Evolutionary conservation across 495 filamentous ascomycete species (phyloP).

Genomic region (Neurospora intermedia): DNA sequence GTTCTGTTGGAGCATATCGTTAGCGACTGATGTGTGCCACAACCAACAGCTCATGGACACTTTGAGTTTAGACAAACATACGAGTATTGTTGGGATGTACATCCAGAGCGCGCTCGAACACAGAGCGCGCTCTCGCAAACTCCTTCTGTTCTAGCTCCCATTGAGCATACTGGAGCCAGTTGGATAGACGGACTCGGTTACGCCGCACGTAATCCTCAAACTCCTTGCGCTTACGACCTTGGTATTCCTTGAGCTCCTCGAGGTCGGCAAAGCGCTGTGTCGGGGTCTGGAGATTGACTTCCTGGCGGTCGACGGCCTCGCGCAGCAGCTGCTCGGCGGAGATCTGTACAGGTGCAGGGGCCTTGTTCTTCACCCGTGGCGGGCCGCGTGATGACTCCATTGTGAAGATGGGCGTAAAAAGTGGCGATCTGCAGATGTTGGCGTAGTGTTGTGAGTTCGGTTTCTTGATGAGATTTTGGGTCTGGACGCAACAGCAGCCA

Average conservation of each 20-base stretch:
- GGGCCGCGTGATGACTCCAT: slow-evolving; percentile 95
- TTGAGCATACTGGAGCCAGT: slow-evolving; percentile 96
- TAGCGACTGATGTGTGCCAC: background rate
- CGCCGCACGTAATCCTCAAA: slow-evolving; percentile 97
- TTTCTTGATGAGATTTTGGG: background rate
- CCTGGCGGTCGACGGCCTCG: slow-evolving; percentile 96
- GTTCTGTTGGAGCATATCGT: slow-evolving; percentile 7
- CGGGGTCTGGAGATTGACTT: slow-evolving; percentile 74
- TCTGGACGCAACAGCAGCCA: background rate
- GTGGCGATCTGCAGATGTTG: background rate
- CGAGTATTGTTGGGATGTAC: slow-evolving; percentile 78
- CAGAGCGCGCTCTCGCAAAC: slow-evolving; percentile 85
- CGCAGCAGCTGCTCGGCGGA: slow-evolving; percentile 95
- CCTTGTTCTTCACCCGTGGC: slow-evolving; percentile 97
- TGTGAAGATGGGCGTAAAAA: slow-evolving; percentile 9
- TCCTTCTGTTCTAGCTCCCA: slow-evolving; percentile 99
- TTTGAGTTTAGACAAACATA: slow-evolving; percentile 31
- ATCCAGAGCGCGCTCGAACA: slow-evolving; percentile 93
- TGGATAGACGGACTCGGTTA: slow-evolving; percentile 92
- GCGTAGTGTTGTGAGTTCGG: background rate
- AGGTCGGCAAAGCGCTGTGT: slow-evolving; percentile 93
- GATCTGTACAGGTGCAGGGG: slow-evolving; percentile 75
- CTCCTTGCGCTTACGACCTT: slow-evolving; percentile 88
- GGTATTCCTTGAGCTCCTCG: slow-evolving; percentile 96
- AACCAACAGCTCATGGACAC: background rate